Percentiles rank a stretch among this genome's conserved stretches.
Conservation (phyloP, 352 stramenopile species). For the Paralagenidium karlingii region DNA sequence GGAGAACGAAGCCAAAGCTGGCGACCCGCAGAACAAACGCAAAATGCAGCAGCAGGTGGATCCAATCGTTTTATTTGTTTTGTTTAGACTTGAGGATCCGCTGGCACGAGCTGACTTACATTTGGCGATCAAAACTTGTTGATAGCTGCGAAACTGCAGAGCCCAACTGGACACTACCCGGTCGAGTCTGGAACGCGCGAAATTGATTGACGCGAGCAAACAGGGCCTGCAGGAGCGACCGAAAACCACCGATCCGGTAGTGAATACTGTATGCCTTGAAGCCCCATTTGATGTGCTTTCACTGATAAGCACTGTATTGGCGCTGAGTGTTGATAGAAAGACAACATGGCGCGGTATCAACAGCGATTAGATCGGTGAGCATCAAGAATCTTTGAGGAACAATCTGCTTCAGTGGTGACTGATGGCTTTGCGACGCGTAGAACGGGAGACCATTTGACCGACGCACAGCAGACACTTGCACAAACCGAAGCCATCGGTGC, state of each 20-base stretch:
- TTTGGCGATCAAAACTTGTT: no score
- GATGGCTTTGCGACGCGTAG: conserved; percentile 8
- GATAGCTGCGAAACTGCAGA: conserved; percentile 66
- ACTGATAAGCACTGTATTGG: no score
- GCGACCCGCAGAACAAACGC: conserved; percentile 58
- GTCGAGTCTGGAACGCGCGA: conserved; percentile 56
- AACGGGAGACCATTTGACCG: conserved; percentile 49
- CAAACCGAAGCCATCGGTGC: conserved; percentile 43
- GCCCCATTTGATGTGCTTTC: no score
- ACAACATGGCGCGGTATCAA: conserved; percentile 57
- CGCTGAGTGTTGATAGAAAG: no score
- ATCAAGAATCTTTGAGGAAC: neutral
- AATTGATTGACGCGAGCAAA: conserved; percentile 57
- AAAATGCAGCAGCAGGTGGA: conserved; percentile 79
- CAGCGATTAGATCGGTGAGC: conserved; percentile 41
- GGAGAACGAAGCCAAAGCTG: conserved; percentile 63
- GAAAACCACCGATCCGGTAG: conserved; percentile 18
- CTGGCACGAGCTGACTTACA: no score
- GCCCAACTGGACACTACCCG: conserved; percentile 79
- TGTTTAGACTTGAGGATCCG: no score
- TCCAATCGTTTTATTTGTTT: no score
- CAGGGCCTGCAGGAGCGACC: conserved; percentile 61
- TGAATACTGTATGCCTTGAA: conserved; percentile 13
- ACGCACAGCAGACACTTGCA: conserved; percentile 53
- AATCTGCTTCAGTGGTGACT: neutral